phyloP scores from a whole-genome alignment of 805 yeast species.

The Saccharomycopsis lassenensis region DNA sequence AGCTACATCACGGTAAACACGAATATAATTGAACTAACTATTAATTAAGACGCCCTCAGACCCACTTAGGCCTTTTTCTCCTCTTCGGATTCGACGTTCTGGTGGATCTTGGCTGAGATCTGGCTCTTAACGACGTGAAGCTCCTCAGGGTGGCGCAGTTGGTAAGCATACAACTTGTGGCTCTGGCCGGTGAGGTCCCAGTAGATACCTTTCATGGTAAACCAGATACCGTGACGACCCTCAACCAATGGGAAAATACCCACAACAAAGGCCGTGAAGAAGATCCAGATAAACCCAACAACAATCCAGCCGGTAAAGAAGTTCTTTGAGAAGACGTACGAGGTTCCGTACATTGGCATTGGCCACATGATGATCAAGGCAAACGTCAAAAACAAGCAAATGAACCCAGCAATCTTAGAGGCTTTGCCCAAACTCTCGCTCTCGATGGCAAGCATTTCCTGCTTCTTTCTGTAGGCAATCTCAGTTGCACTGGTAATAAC shows the following conservation, averaged over 20 bases:
- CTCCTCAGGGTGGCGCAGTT: constrained; percentile 57
- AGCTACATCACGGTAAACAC: too few relatives aligned
- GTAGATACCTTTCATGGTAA: constrained; percentile 64
- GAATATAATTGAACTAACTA: too few relatives aligned
- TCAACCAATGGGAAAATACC: constrained; percentile 62
- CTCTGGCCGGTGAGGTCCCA: constrained; percentile 80
- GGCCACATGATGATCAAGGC: constrained; percentile 74
- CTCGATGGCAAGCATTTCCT: constrained; percentile 35
- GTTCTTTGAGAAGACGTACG: constrained; percentile 59
- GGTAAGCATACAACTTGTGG: constrained; percentile 67
- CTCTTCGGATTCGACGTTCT: too few relatives aligned
- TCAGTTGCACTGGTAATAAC: constrained; percentile 12
- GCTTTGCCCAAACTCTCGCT: constrained; percentile 40
- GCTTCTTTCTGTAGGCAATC: constrained; percentile 18
- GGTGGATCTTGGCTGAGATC: constrained; percentile 25
- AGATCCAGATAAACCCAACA: constrained; percentile 75
- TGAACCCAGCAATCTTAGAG: constrained; percentile 46
- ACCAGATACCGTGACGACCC: constrained; percentile 56
- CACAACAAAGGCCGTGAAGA: constrained; percentile 52
- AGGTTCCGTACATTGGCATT: constrained; percentile 85
- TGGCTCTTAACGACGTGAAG: constrained; percentile 66
- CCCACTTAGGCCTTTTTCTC: too few relatives aligned
- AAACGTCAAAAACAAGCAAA: constrained; percentile 52
- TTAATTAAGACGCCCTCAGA: too few relatives aligned
- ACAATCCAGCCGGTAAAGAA: constrained; percentile 88